Conservation (phyloP, 495 filamentous ascomycete genomes). For the Daldinia bambusicola region DNA sequence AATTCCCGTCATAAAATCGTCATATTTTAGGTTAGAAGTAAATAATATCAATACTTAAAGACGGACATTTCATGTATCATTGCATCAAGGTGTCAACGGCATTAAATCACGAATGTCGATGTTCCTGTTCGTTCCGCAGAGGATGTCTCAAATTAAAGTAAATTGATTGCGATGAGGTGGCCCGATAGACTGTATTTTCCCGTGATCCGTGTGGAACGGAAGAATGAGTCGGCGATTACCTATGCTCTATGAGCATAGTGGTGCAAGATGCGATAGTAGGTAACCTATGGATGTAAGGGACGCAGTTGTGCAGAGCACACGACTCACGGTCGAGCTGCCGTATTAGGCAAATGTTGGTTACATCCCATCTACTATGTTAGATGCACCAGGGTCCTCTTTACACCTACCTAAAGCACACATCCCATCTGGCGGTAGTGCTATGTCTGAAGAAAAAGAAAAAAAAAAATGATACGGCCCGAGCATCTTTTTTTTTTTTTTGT, state of each 20-base stretch:
- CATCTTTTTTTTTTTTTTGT: no score
- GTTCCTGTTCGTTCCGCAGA: neutral
- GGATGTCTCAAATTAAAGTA: conserved; percentile 13
- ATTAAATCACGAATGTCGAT: neutral
- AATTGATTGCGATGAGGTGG: conserved; percentile 16
- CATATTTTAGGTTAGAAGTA: neutral
- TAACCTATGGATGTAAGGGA: conserved; percentile 18
- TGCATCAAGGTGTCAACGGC: neutral
- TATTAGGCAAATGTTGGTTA: conserved; percentile 13
- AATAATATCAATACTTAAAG: neutral
- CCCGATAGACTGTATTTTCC: conserved; percentile 17
- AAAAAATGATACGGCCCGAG: neutral
- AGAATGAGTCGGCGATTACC: neutral
- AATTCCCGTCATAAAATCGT: neutral
- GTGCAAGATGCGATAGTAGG: neutral
- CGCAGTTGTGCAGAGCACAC: neutral
- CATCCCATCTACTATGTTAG: conserved; percentile 14
- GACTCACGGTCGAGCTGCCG: conserved; percentile 22
- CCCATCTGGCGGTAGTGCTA: conserved; percentile 10
- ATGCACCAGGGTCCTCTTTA: conserved; percentile 5
- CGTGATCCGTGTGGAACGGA: neutral
- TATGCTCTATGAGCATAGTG: neutral
- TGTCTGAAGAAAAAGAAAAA: no score
- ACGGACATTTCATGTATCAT: neutral
- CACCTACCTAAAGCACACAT: conserved; percentile 19